Evolutionary conservation across 495 filamentous ascomycete species (phyloP), one percentile per base, ranked within the genome.

Genomic region (Penicillium roqueforti): DNA sequence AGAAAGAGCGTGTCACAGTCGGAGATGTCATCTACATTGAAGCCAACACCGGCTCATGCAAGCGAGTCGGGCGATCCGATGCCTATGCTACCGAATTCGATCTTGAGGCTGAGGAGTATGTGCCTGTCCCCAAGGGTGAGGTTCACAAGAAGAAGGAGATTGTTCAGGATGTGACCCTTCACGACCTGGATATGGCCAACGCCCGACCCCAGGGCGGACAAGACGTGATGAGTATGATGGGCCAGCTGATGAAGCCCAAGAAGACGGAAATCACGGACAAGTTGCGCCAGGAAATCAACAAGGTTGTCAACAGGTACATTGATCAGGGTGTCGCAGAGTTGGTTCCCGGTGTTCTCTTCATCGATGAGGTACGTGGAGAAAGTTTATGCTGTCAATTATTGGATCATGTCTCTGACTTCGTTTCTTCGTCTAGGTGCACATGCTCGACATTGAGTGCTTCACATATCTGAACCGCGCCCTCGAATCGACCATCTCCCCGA

Each of bases 81-180:
- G 92, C 93, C 19, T 97, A 96, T 69, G 90, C 91, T 19, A 97
- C 93, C 18, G 93, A 98, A 65, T 98, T 97, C 68, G 93, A 98
- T 75, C 83, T 97, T 18, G 93, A 97, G 76, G 93, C 93, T 0
- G 93, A 97, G 67, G 93, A 98, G 69, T 97, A 97, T 69, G 93
- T 97, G 45, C 93, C 93, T 4, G 93, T 98, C 53, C 93, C 93
- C 18, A 97, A 98, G 74, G 93, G 93, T 38, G 93, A 98, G 61
- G 93, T 98, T 36, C 93, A 97, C 75, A 98, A 97, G 80, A 96
- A 97, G 82, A 98, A 98, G 77, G 93, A 98, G 74, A 92, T 97
- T 51, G 93, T 98, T n/a, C 93, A 98, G 68, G 93, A 97, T 65
- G 93, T 98, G 52, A 95, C 92, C 29, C 79, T 98, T 52, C 93